phyloP scores from a whole-genome alignment of 805 yeast genomes.

The Barnettozyma vustinii region DNA sequence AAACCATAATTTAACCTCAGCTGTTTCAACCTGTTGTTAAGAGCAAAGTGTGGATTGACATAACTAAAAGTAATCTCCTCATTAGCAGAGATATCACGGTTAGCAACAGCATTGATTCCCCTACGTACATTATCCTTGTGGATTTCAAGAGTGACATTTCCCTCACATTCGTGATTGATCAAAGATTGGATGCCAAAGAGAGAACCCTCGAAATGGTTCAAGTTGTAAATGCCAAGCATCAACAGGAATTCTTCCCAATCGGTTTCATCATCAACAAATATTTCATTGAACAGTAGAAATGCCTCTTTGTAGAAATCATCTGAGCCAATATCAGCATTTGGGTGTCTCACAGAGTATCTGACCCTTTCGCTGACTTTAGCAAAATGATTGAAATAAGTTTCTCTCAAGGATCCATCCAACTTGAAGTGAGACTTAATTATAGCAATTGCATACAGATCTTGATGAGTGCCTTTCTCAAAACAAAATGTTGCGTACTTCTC shows the following conservation, averaged over 20 bases:
- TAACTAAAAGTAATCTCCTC: constrained; percentile 70
- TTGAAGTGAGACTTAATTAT: constrained; percentile 41
- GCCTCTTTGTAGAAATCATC: constrained; percentile 32
- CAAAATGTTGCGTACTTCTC: constrained; percentile 52
- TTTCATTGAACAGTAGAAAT: constrained; percentile 40
- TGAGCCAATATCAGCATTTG: neutral
- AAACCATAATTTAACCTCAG: constrained; percentile 79
- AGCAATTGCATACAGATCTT: constrained; percentile 61
- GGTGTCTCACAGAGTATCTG: constrained; percentile 40
- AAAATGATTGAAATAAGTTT: constrained; percentile 41
- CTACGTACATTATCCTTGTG: constrained; percentile 35
- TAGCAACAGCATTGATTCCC: constrained; percentile 58
- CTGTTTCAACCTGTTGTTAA: constrained; percentile 57
- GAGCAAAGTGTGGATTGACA: constrained; percentile 59
- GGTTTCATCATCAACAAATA: constrained; percentile 36
- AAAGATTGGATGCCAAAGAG: constrained; percentile 61
- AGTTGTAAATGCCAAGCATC: constrained; percentile 67
- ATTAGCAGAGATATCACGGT: constrained; percentile 49
- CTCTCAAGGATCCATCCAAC: neutral
- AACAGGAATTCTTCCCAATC: constrained; percentile 50
- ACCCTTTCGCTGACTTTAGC: constrained; percentile 65
- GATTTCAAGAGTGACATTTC: constrained; percentile 52
- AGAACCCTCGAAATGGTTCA: constrained; percentile 65
- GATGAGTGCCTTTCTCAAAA: constrained; percentile 46
- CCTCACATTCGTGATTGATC: constrained; percentile 72